Evolutionary conservation across 2,329 filamentous ascomycete species (phyloP).

Genomic region (Monilinia aucupariae): DNA sequence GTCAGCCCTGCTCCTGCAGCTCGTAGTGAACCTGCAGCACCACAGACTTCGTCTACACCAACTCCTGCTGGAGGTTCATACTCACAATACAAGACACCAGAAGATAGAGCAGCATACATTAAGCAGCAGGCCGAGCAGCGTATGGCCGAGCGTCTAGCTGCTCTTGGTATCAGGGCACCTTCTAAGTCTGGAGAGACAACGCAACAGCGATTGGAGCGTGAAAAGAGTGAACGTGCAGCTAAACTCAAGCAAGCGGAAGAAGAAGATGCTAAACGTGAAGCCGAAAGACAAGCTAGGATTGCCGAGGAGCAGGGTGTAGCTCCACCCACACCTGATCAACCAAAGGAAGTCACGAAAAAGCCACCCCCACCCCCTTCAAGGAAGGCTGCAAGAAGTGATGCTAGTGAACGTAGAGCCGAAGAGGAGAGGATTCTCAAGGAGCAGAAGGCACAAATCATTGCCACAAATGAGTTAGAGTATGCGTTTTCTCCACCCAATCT

Average conservation of each 20-base stretch:
- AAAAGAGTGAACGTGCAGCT: constrained; percentile 79
- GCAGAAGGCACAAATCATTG: constrained; percentile 68
- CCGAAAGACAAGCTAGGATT: constrained; percentile 62
- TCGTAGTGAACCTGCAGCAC: constrained; percentile 36
- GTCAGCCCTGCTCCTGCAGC: constrained; percentile 36
- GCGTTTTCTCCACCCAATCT: constrained; percentile 38
- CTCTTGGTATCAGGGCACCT: constrained; percentile 82
- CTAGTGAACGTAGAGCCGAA: constrained; percentile 48
- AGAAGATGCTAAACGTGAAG: constrained; percentile 82
- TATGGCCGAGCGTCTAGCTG: constrained; percentile 93
- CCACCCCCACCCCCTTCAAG: constrained; percentile 76
- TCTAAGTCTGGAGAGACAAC: constrained; percentile 73
- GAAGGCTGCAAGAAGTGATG: constrained; percentile 60
- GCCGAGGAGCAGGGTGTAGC: constrained; percentile 35
- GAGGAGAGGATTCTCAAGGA: constrained; percentile 65
- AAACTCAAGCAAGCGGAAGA: constrained; percentile 87
- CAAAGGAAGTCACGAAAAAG: constrained; percentile 50
- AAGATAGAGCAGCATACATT: constrained; percentile 92
- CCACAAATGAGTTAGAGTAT: constrained; percentile 77
- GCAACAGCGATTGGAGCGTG: constrained; percentile 80
- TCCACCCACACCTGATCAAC: constrained; percentile 26
- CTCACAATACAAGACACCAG: constrained; percentile 79
- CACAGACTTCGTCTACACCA: constrained; percentile 45
- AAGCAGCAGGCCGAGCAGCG: constrained; percentile 95
- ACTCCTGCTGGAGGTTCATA: constrained; percentile 60